These are phyloP conservation scores for Cryphonectria radicalis DNA, from an alignment of 2,329 filamentous ascomycete species.

Conservation along the genomic window DNA sequence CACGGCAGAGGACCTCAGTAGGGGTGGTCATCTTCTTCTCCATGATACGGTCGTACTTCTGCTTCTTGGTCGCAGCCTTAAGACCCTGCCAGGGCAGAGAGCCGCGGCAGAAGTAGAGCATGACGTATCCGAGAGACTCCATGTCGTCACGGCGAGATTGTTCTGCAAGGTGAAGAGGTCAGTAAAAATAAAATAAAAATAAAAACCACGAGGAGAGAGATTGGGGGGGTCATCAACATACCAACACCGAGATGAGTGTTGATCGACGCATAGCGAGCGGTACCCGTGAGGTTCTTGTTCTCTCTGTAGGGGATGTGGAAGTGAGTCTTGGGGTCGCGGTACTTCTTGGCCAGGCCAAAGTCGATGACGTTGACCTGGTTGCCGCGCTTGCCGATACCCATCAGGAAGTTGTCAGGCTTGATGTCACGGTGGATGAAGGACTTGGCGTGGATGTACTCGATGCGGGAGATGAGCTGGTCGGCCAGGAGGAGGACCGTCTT, in stretches of 20 bases:
- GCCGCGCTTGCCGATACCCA: slow-evolving; percentile 98
- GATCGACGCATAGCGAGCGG: slow-evolving; percentile 97
- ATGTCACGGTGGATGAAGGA: slow-evolving; percentile 99
- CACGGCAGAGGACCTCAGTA: slow-evolving; percentile 96
- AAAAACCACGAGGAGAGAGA: too few species aligned
- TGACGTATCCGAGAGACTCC: slow-evolving; percentile 98
- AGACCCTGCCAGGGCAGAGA: slow-evolving; percentile 98
- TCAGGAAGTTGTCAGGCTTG: slow-evolving; percentile 99
- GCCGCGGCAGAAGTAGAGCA: slow-evolving; percentile 99
- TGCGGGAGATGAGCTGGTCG: slow-evolving; percentile 97
- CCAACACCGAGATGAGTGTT: slow-evolving; percentile 97
- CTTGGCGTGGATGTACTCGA: slow-evolving; percentile 99
- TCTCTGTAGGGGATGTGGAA: slow-evolving; percentile 99
- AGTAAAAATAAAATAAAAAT: slow-evolving; percentile 34
- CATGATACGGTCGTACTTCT: slow-evolving; percentile 99
- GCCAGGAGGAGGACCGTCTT: slow-evolving; percentile 97
- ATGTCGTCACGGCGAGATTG: slow-evolving; percentile 99
- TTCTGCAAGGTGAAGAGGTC: slow-evolving; percentile 56
- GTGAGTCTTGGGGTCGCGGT: slow-evolving; percentile 98
- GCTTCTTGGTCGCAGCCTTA: slow-evolving; percentile 99
- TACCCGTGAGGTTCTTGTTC: slow-evolving; percentile 99
- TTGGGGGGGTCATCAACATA: slow-evolving; percentile 47
- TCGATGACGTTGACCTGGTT: slow-evolving; percentile 99
- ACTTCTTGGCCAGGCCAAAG: slow-evolving; percentile 99
- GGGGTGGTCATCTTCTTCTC: slow-evolving; percentile 99